Evolutionary conservation across 768 basidiomycete genomes (phyloP), one percentile per base, ranked within the genome.

Genomic region (Daedaleopsis nitida): DNA sequence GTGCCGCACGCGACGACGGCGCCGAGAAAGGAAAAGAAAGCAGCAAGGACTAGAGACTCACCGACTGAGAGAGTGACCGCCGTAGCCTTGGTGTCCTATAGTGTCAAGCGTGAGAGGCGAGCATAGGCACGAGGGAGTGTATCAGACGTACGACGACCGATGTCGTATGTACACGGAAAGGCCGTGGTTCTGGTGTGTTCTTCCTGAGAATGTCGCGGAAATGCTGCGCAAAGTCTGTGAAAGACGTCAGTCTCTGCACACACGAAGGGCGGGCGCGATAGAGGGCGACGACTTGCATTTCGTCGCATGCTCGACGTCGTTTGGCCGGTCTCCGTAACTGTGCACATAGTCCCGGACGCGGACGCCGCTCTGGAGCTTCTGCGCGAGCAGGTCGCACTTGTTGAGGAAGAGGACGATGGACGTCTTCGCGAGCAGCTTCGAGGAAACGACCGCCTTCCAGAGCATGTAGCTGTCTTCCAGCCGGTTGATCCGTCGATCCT

Each of bases 181-280:
- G 81, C 5, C 91, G 82, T 44, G 83, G 81, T 24, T 82, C 78
- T 13, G 88, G 86, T 1, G 90, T 90, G 64, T 80, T 75, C 47
- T 80, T 78, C 63, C 81, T 84, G 49, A 81, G 80, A 39, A 91
- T 88, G 55, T 92, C 90, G 69, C 84, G 89, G 73, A 93, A 92
- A 69, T 91, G 89, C 59, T 87, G 84, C 65, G 87, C 86, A 73
- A 93, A 91, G 72, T 92, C 91, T 92, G 62, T 56, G 42, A 14
- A 43, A 44, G 10, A 51, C 32, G 24, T 57, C 57, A 23, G 44
- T 14, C 2, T 10, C 11, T 17, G 39, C n/a, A 51, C 39, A 21
- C 21, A 53, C 27, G 52, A 57, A n/a, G 23, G 52, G 55, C 51
- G 27, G 39, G 32, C 10, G 39, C 39, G 2, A 13, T 1, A 7